Evolutionary conservation across 2,329 filamentous ascomycete genomes (phyloP), one percentile per base, ranked within the genome.

Genomic region (Colletotrichum sp.): DNA sequence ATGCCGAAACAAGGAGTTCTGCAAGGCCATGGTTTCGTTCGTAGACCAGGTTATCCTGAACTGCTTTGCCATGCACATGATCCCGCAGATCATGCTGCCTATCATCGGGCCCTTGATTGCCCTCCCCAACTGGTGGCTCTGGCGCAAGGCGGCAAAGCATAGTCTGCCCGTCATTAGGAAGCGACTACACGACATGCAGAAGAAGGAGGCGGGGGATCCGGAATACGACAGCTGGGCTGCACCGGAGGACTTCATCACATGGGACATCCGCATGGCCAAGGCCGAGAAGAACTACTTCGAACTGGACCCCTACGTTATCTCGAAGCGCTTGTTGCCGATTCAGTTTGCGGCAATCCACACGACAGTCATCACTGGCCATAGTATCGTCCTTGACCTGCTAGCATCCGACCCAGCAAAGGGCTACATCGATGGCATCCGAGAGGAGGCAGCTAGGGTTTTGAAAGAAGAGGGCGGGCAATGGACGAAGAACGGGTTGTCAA

Each of bases 311-410:
- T 79, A 83, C 4, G 85, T 86, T 57, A 86, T 92, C 18, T 88
- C 89, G 3, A 86, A 88, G 76, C 85, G 89, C 16, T 81, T 92
- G 7, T 82, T 92, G 44, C 89, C 90, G 1, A 83, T 92, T 59
- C 88, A 92, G 79, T 92, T 92, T 75, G 90, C 90, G 4, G 88
- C 90, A 21, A 90, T 92, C 30, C 90, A 92, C 81, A 92, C 90
- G 3, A 91, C 90, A 0, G 86, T 88, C 8, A 79, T 91, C 15
- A 91, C 90, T 0, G 86, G 87, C 4, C 87, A 88, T 62, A 86
- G 86, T 39, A 82, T 86, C 36, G 79, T 90, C 68, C 79, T 90
- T 12, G 89, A 91, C 73, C 79, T 91, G 8, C 80, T 90, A 44
- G 81, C 85, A 2, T 83, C 87, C 0, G 81, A 85, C 7, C 83